phyloP scores from a whole-genome alignment of 345 rosid genomes.

The Brassica juncea region DNA sequence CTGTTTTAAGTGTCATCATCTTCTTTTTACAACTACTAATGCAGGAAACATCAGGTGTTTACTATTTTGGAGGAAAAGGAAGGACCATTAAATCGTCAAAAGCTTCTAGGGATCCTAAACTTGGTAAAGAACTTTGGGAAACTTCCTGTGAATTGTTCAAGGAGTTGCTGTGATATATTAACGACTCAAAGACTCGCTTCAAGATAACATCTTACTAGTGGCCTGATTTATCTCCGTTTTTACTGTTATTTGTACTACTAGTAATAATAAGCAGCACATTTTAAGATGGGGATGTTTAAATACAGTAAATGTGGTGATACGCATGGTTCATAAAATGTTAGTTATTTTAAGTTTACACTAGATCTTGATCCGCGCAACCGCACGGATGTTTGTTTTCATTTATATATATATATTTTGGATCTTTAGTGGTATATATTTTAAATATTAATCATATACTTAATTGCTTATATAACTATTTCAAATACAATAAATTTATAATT shows the following conservation, averaged over 20 bases:
- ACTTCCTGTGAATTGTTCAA: slow-evolving; percentile 51
- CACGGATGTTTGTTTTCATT: no score
- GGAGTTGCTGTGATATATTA: not conserved
- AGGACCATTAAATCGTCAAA: slow-evolving; percentile 58
- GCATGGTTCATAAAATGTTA: not conserved
- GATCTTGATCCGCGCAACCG: no score
- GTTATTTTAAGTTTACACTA: not conserved
- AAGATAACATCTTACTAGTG: not conserved
- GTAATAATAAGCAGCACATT: not conserved
- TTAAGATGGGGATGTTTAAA: not conserved
- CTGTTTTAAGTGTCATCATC: not conserved
- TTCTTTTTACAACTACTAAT: not conserved
- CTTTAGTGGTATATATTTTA: no score
- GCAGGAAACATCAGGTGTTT: slow-evolving; percentile 67
- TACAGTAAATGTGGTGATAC: not conserved
- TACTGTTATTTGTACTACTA: not conserved
- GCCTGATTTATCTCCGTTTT: not conserved
- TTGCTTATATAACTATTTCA: no score
- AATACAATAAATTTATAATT: no score
- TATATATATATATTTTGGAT: no score
- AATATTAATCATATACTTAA: no score
- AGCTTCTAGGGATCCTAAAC: slow-evolving; percentile 47
- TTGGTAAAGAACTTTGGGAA: slow-evolving; percentile 63
- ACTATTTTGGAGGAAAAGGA: slow-evolving; percentile 87
- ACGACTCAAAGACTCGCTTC: not conserved